Percentiles rank a stretch among this genome's conserved stretches.
These are phyloP conservation scores for Alternaria novae-zelandiae DNA, from an alignment of 2,329 filamentous ascomycete genomes.

Conservation along the genomic window DNA sequence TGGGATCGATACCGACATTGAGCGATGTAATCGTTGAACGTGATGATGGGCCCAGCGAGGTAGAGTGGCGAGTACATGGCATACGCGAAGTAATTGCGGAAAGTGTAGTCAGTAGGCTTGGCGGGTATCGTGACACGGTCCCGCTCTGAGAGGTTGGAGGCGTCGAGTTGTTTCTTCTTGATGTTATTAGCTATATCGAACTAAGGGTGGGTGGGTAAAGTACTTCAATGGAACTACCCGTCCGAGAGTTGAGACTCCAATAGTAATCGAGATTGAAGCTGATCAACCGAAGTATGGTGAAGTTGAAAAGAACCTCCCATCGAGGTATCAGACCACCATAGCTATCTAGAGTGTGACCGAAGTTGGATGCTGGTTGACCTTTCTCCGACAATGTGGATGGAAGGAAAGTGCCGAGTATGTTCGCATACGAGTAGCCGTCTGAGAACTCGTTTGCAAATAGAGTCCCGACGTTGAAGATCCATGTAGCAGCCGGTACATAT, in stretches of 20 bases:
- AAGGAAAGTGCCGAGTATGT: conserved; percentile 63
- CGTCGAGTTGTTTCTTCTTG: conserved; percentile 98
- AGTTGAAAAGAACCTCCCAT: conserved; percentile 98
- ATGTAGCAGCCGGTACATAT: conserved; percentile 77
- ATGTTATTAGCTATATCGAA: conserved; percentile 63
- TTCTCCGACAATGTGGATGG: conserved; percentile 52
- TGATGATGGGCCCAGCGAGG: conserved; percentile 89
- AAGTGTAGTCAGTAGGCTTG: conserved; percentile 71
- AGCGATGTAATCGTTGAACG: conserved; percentile 97
- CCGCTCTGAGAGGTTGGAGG: conserved; percentile 81
- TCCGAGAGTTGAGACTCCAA: conserved; percentile 76
- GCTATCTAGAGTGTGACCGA: conserved; percentile 76
- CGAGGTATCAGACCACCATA: conserved; percentile 83
- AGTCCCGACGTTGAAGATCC: conserved; percentile 85
- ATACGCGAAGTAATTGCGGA: conserved; percentile 90
- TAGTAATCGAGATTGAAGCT: conserved; percentile 98
- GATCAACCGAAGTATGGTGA: conserved; percentile 88
- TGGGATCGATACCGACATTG: conserved; percentile 77
- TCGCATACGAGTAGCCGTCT: conserved; percentile 75
- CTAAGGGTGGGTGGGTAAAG: conserved; percentile 35
- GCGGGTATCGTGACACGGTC: conserved; percentile 84
- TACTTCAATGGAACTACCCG: conserved; percentile 79
- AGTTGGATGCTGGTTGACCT: conserved; percentile 57
- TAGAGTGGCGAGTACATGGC: conserved; percentile 91
- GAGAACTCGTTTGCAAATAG: conserved; percentile 90